Evolutionary conservation across 768 basidiomycete genomes (phyloP).

Genomic region (Rhodotorula diobovata): DNA sequence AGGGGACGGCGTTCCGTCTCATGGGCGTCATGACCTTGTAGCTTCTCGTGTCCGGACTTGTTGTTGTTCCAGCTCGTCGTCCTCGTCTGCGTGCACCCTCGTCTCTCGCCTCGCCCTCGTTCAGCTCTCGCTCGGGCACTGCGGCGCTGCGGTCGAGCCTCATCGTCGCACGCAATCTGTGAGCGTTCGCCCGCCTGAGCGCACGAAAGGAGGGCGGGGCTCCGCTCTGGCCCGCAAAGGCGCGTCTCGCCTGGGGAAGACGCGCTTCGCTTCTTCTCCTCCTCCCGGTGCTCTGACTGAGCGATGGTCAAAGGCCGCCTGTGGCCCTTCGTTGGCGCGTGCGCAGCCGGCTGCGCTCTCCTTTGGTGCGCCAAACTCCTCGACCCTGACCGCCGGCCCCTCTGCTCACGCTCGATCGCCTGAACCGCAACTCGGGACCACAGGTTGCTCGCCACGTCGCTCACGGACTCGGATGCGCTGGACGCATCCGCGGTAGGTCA

Average conservation of each 20-base stretch:
- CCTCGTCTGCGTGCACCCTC: background rate
- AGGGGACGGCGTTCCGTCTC: background rate
- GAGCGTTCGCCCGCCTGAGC: too few relatives aligned
- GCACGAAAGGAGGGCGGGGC: too few relatives aligned
- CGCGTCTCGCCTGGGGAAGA: too few relatives aligned
- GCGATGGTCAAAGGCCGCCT: background rate
- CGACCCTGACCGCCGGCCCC: background rate
- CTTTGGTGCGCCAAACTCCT: background rate
- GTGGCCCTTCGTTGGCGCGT: background rate
- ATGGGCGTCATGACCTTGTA: slow-evolving; percentile 10
- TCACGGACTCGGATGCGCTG: background rate
- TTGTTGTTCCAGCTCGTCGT: background rate
- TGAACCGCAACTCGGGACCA: background rate
- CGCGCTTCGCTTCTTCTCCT: too few relatives aligned
- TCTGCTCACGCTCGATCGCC: background rate
- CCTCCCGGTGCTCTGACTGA: too few relatives aligned
- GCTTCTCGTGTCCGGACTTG: too few relatives aligned
- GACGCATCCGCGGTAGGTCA: too few relatives aligned
- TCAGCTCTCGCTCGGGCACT: too few relatives aligned
- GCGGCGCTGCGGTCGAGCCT: too few relatives aligned
- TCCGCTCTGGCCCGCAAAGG: too few relatives aligned
- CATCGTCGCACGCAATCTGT: too few relatives aligned
- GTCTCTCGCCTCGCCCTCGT: background rate
- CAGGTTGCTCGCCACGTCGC: background rate
- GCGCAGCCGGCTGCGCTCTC: background rate